Evolutionary conservation across 805 yeast genomes (phyloP).

Genomic region (Schizosaccharomyces octosporus): DNA sequence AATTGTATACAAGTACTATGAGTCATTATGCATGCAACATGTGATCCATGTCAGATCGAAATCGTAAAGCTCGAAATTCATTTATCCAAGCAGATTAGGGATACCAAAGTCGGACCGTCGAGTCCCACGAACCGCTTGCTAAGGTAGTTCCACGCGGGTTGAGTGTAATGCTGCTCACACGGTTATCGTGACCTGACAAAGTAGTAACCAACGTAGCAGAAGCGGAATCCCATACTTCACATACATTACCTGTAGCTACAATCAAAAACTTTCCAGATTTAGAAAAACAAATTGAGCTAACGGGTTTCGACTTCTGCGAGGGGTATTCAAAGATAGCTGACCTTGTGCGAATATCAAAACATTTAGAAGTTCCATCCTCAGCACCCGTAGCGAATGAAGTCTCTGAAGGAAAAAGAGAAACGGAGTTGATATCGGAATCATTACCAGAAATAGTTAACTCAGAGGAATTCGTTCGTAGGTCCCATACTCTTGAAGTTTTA

Average conservation of each 20-base stretch:
- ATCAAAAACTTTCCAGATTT: slow-evolving; percentile 50
- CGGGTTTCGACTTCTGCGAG: slow-evolving; percentile 15
- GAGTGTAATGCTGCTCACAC: slow-evolving; percentile 36
- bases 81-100: slow-evolving; percentile 10
- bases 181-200: slow-evolving; percentile 37
- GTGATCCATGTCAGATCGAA: background rate
- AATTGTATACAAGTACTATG: too few species aligned
- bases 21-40: too few species aligned
- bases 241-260: slow-evolving; percentile 49
- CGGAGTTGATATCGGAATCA: slow-evolving; percentile 36
- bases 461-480: slow-evolving; percentile 26
- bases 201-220: slow-evolving; percentile 17
- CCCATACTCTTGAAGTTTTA: slow-evolving; percentile 60
- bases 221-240: slow-evolving; percentile 12
- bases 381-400: slow-evolving; percentile 48
- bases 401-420: slow-evolving; percentile 45
- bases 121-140: slow-evolving; percentile 63
- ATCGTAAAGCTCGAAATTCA: background rate
- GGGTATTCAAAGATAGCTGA: slow-evolving; percentile 32
- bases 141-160: slow-evolving; percentile 57
- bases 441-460: slow-evolving; percentile 23
- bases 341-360: slow-evolving; percentile 58
- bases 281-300: slow-evolving; percentile 48
- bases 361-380: slow-evolving; percentile 48
- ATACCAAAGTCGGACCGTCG: slow-evolving; percentile 18